These are phyloP conservation scores for Byssochlamys sp. DNA, from an alignment of 2,329 filamentous ascomycete genomes.

Conservation along the genomic window DNA sequence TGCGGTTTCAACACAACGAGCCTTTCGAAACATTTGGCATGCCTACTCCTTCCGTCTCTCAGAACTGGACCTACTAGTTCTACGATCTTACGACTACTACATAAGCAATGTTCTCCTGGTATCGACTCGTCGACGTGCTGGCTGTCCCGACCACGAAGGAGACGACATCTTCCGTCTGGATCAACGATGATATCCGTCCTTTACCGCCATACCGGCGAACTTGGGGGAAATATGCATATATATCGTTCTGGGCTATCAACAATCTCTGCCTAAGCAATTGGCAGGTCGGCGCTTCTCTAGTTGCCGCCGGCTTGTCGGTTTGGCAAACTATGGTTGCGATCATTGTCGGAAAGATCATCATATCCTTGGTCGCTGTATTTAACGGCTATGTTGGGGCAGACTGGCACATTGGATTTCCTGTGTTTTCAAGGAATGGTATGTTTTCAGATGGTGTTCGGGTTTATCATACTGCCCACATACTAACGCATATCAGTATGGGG, in stretches of 20 bases:
- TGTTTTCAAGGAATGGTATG: slow-evolving; percentile 24
- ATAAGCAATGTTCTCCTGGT: slow-evolving; percentile 1
- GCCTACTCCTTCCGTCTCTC: background rate
- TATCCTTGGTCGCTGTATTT: slow-evolving; percentile 24
- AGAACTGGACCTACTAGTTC: background rate
- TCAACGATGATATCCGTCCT: slow-evolving; percentile 34
- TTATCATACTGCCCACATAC: background rate
- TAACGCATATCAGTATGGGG: slow-evolving; percentile 25
- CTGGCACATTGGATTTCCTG: slow-evolving; percentile 38
- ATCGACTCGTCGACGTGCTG: background rate
- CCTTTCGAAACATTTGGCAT: background rate
- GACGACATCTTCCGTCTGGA: slow-evolving; percentile 23
- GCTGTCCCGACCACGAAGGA: slow-evolving; percentile 3
- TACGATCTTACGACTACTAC: background rate
- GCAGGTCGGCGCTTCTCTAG: slow-evolving; percentile 27
- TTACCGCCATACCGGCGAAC: slow-evolving; percentile 30
- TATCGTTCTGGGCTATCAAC: slow-evolving; percentile 34
- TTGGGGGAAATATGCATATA: slow-evolving; percentile 29
- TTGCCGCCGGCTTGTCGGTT: slow-evolving; percentile 30
- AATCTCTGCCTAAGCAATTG: slow-evolving; percentile 29
- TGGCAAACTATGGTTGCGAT: slow-evolving; percentile 34
- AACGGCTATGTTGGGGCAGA: slow-evolving; percentile 31
- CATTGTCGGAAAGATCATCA: slow-evolving; percentile 32
- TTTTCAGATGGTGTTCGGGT: background rate
- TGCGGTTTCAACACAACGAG: background rate